Percentiles rank a stretch among this genome's conserved stretches.
Conservation (phyloP, 352 stramenopile species). For the Pythium guiyangense region DNA sequence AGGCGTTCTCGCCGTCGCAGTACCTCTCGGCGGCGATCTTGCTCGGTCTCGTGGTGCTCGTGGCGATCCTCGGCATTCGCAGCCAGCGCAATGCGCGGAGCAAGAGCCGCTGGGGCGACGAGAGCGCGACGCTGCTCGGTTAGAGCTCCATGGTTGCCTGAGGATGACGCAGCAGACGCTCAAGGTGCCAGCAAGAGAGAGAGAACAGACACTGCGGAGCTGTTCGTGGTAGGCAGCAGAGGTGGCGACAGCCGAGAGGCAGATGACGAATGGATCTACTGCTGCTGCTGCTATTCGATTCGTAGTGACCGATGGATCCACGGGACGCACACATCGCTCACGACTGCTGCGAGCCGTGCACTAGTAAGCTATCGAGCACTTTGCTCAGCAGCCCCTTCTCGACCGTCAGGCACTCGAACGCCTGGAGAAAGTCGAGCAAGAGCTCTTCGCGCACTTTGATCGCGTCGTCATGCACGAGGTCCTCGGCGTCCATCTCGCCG, state of each 20-base stretch:
- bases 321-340: background rate
- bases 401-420: conserved; percentile 68
- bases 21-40: conserved; percentile 54
- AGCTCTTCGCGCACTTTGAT: conserved; percentile 59
- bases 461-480: conserved; percentile 18
- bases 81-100: conserved; percentile 18
- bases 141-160: no score
- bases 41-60: conserved; percentile 50
- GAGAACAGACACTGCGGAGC: no score
- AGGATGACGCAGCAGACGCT: no score
- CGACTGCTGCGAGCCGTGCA: conserved; percentile 11
- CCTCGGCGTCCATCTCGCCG: conserved; percentile 26
- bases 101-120: conserved; percentile 13
- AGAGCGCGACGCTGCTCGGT: conserved; percentile 19
- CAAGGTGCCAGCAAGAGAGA: no score
- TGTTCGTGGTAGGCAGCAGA: no score
- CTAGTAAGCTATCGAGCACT: conserved; percentile 57
- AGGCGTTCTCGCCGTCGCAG: conserved; percentile 22
- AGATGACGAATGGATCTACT: no score
- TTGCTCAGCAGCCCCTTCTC: conserved; percentile 54
- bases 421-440: conserved; percentile 74
- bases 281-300: background rate
- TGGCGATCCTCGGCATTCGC: conserved; percentile 40
- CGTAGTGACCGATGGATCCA: no score
- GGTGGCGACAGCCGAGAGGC: no score